phyloP scores from a whole-genome alignment of 179 eudicot genomes.

The Gypsophila paniculata region DNA sequence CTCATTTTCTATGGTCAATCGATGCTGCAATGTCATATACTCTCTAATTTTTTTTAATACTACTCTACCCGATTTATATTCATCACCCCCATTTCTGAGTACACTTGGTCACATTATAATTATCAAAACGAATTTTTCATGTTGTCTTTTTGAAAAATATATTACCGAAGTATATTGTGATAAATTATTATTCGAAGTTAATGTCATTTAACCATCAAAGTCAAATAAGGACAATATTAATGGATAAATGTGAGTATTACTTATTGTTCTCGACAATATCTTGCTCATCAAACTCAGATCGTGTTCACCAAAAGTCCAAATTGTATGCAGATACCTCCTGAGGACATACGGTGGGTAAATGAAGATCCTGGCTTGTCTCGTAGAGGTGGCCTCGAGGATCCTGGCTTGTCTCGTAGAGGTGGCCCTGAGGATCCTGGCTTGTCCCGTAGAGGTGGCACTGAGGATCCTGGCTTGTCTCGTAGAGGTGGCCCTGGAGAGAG shows the following conservation, averaged over 20 bases:
- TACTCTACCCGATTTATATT: no score
- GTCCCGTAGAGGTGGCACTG: no score
- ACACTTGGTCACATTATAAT: not conserved
- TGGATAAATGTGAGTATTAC: not conserved
- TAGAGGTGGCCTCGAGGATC: conserved; percentile 32
- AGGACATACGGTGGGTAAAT: conserved; percentile 88
- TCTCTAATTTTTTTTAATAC: no score
- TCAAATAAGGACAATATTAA: no score
- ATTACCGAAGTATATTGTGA: no score
- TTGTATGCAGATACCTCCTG: conserved; percentile 61
- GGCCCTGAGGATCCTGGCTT: conserved; percentile 34
- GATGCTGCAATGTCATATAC: not conserved
- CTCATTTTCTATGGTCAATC: not conserved
- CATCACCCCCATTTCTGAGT: not conserved
- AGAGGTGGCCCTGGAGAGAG: conserved; percentile 54
- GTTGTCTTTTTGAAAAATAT: no score
- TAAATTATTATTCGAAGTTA: no score
- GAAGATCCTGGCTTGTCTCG: conserved; percentile 27
- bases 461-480: conserved; percentile 65
- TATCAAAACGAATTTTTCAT: not conserved
- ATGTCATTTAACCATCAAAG: no score
- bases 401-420: conserved; percentile 57
- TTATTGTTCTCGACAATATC: not conserved
- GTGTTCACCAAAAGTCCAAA: not conserved
- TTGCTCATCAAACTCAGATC: not conserved